These are phyloP conservation scores for Glarea lozoyensis DNA, from an alignment of 495 filamentous ascomycete species.

Conservation along the genomic window DNA sequence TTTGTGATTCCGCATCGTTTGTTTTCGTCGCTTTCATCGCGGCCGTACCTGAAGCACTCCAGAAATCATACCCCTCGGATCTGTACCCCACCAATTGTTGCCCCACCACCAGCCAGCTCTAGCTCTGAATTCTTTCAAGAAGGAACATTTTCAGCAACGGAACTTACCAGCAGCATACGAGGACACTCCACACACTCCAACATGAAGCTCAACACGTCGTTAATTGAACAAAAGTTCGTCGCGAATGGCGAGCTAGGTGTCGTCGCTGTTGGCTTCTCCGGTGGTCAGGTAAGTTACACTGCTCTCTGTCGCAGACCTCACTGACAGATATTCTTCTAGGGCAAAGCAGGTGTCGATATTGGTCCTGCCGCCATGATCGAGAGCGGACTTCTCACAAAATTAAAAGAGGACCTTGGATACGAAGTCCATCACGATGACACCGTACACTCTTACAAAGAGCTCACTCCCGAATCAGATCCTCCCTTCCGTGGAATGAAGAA, in stretches of 20 bases:
- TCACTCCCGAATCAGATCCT: slow-evolving; percentile 66
- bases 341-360: slow-evolving; percentile 86
- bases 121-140: no score
- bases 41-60: neutral
- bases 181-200: neutral
- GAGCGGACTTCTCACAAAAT: slow-evolving; percentile 74
- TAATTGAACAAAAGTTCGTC: slow-evolving; percentile 76
- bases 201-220: slow-evolving; percentile 64
- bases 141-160: no score
- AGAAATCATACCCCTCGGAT: neutral
- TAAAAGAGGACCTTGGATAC: slow-evolving; percentile 80
- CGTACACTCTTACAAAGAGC: slow-evolving; percentile 73
- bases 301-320: slow-evolving; percentile 1
- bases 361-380: slow-evolving; percentile 88
- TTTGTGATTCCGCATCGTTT: neutral
- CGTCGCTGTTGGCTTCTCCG: slow-evolving; percentile 93
- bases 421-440: slow-evolving; percentile 74
- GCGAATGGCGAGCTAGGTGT: slow-evolving; percentile 68
- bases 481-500: slow-evolving; percentile 87
- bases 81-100: neutral
- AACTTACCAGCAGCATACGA: neutral
- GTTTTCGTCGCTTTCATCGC: no score
- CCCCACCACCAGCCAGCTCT: neutral
- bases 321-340: slow-evolving; percentile 38
- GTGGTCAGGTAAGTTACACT: slow-evolving; percentile 72